These are phyloP conservation scores for Penicillium brasilianum DNA, from an alignment of 2,329 filamentous ascomycete genomes.

Conservation along the genomic window DNA sequence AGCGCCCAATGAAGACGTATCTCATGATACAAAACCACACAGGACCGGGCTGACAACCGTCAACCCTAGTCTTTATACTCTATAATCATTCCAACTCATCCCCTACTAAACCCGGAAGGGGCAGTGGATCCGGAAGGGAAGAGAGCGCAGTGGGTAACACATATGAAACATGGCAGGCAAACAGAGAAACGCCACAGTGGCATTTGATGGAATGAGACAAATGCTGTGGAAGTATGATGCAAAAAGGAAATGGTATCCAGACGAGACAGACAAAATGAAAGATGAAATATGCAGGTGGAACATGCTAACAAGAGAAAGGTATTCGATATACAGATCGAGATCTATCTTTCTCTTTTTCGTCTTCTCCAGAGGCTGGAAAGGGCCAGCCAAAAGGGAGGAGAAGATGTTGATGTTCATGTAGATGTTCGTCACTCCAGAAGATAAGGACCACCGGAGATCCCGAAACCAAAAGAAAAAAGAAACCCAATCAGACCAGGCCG, in stretches of 20 bases:
- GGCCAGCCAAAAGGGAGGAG: not conserved
- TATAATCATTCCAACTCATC: conserved; percentile 8
- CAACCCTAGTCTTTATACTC: conserved; percentile 14
- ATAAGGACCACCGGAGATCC: not conserved
- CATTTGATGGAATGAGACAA: conserved; percentile 12
- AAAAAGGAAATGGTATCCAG: conserved; percentile 29
- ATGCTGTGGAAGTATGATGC: conserved; percentile 18
- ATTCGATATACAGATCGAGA: not conserved
- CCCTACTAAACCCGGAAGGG: not conserved
- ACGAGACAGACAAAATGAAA: conserved; percentile 2
- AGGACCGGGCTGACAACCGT: not conserved
- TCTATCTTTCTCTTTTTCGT: not conserved
- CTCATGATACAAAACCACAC: not conserved
- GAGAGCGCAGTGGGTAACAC: not conserved
- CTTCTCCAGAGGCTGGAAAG: not conserved
- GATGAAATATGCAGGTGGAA: conserved; percentile 1
- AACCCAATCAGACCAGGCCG: conserved; percentile 18
- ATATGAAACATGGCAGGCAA: conserved; percentile 15
- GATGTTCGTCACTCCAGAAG: not conserved
- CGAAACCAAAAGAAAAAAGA: conserved; percentile 9
- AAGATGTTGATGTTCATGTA: not conserved
- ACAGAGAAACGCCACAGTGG: conserved; percentile 14
- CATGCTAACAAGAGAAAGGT: not conserved
- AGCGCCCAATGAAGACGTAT: not conserved
- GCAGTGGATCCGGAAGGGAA: not conserved